These are phyloP conservation scores for Aureobasidium sp. DNA, from an alignment of 2,329 filamentous ascomycete species.

Conservation along the genomic window DNA sequence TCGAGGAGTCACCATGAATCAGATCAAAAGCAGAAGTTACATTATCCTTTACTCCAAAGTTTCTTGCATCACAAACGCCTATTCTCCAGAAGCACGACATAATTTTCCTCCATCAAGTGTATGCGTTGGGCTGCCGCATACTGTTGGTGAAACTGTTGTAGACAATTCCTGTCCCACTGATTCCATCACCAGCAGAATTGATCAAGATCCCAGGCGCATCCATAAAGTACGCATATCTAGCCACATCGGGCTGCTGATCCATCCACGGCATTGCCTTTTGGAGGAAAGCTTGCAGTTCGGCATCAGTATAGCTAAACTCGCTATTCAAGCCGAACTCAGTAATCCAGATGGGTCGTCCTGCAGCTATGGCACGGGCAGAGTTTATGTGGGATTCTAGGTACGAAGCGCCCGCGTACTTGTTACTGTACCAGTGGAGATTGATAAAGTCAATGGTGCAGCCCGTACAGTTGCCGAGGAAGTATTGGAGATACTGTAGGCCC, in stretches of 20 bases:
- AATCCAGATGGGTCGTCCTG: conserved; percentile 30
- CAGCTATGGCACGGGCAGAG: conserved; percentile 15
- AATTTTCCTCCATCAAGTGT: background rate
- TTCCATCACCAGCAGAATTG: conserved; percentile 19
- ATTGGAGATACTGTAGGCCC: conserved; percentile 49
- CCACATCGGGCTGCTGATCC: conserved; percentile 33
- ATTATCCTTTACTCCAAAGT: background rate
- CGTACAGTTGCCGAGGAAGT: conserved; percentile 47
- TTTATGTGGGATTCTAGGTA: conserved; percentile 40
- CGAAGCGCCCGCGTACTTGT: conserved; percentile 25
- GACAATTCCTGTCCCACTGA: conserved; percentile 21
- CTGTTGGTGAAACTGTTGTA: conserved; percentile 21
- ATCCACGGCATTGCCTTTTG: conserved; percentile 36
- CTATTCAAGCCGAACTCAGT: conserved; percentile 53
- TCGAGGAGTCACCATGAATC: too few species aligned
- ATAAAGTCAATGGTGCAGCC: conserved; percentile 53
- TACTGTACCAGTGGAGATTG: conserved; percentile 54
- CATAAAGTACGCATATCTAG: conserved; percentile 32
- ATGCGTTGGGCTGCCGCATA: conserved; percentile 3
- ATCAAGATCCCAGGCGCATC: conserved; percentile 27
- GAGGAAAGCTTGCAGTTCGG: conserved; percentile 42
- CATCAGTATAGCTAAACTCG: conserved; percentile 25
- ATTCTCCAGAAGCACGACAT: too few species aligned
- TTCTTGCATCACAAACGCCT: background rate
- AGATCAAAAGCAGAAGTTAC: background rate